phyloP scores from a whole-genome alignment of 306 rosid species.

The Chamaecrista fasciculata region DNA sequence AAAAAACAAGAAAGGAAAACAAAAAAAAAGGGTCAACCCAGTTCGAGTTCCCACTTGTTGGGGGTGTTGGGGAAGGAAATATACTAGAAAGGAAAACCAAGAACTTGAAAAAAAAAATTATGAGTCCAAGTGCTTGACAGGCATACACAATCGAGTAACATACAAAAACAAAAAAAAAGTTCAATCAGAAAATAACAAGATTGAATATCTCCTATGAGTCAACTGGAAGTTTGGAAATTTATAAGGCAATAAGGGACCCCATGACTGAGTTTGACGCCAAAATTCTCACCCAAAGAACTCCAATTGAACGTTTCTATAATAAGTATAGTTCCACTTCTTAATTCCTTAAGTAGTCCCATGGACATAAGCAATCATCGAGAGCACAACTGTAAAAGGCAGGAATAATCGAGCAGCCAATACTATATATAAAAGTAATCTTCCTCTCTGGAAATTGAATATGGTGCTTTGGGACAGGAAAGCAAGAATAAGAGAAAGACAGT shows the following conservation, averaged over 20 bases:
- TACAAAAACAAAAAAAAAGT: not conserved
- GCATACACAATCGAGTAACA: not conserved
- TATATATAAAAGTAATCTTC: not conserved
- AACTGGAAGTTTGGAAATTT: not conserved
- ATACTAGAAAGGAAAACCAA: too few species aligned
- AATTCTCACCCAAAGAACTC: not conserved
- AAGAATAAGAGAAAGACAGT: not conserved
- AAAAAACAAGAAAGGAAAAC: not conserved
- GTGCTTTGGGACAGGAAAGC: not conserved
- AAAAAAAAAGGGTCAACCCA: too few species aligned
- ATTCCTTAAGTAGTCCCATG: not conserved
- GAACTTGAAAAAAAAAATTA: not conserved
- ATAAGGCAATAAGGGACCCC: not conserved
- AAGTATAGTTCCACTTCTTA: not conserved
- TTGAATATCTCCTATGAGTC: not conserved
- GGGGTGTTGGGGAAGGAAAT: too few species aligned
- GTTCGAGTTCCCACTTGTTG: too few species aligned
- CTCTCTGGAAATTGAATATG: not conserved
- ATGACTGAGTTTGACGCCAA: not conserved
- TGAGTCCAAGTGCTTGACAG: not conserved
- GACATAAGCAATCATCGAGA: not conserved
- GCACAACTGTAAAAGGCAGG: not conserved
- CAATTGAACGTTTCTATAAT: not conserved
- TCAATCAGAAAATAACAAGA: not conserved
- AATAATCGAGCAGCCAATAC: not conserved